phyloP scores from a whole-genome alignment of 2,329 filamentous ascomycete species.

The Metarhizium brunneum region DNA sequence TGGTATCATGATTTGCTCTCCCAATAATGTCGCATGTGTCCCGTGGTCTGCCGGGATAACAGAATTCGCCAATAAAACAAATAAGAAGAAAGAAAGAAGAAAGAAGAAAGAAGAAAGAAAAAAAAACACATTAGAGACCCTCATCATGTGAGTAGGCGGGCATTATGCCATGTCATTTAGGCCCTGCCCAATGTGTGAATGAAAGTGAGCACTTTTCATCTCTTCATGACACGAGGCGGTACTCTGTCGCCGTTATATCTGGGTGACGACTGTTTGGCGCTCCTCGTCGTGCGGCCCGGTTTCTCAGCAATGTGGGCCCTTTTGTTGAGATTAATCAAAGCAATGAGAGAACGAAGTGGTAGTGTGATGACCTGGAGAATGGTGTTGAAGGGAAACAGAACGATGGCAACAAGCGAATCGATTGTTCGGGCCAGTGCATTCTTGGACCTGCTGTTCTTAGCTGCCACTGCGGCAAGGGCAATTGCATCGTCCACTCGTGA shows the following conservation, averaged over 20 bases:
- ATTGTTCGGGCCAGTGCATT: constrained; percentile 27
- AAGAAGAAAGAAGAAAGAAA: background rate
- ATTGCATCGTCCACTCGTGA: constrained; percentile 66
- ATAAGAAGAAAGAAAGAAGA: too few species aligned
- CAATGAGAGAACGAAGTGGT: constrained; percentile 31
- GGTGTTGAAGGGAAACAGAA: constrained; percentile 33
- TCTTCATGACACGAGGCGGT: constrained; percentile 22
- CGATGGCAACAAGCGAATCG: constrained; percentile 23
- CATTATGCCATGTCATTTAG: too few species aligned
- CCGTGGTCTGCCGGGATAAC: too few species aligned
- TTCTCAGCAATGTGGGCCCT: constrained; percentile 17
- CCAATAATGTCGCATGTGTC: background rate
- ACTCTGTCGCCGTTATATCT: constrained; percentile 27
- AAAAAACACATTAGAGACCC: background rate
- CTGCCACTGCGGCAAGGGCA: constrained; percentile 69
- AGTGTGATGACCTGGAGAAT: constrained; percentile 30
- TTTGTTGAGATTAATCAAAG: constrained; percentile 19
- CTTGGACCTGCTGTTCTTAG: constrained; percentile 35
- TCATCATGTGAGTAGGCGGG: background rate
- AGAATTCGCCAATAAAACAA: too few species aligned
- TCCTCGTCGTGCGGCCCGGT: constrained; percentile 4
- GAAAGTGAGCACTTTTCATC: constrained; percentile 9
- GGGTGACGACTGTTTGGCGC: constrained; percentile 5
- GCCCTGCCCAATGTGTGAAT: background rate
- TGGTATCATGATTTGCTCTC: background rate